A percentile compares a stretch with the other conserved stretches of the same genome.
phyloP scores from a whole-genome alignment of 1,284 basidiomycete genomes.

The Testicularia cyperi region DNA sequence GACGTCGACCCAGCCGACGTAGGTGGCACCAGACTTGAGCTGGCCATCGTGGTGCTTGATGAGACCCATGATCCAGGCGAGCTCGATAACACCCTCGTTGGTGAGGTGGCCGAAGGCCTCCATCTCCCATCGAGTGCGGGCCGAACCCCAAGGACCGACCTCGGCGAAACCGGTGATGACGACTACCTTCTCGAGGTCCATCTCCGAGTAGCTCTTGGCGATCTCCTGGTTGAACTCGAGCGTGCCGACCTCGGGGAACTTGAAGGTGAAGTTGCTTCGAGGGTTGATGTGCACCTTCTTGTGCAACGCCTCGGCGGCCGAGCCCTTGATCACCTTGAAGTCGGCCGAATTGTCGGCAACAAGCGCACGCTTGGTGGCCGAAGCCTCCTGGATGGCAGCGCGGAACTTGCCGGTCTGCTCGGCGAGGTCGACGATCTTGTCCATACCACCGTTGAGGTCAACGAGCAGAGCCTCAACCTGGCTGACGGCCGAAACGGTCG shows the following conservation, averaged over 20 bases:
- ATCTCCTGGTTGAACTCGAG: constrained; percentile 69
- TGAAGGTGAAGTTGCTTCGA: constrained; percentile 94
- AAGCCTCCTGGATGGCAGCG: constrained; percentile 72
- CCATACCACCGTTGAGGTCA: constrained; percentile 75
- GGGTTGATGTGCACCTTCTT: constrained; percentile 91
- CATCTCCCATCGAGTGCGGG: constrained; percentile 93
- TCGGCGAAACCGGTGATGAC: constrained; percentile 96
- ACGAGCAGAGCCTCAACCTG: constrained; percentile 97
- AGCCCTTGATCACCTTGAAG: constrained; percentile 86
- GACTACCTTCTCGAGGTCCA: constrained; percentile 92
- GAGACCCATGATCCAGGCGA: constrained; percentile 98
- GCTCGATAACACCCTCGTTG: constrained; percentile 95
- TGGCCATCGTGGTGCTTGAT: constrained; percentile 98
- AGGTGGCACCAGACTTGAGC: constrained; percentile 74
- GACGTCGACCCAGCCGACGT: constrained; percentile 96
- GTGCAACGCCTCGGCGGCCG: constrained; percentile 86
- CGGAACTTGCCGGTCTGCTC: constrained; percentile 67
- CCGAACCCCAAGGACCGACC: constrained; percentile 97
- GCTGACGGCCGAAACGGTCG: constrained; percentile 98
- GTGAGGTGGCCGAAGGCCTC: constrained; percentile 53
- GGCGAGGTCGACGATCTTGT: constrained; percentile 63
- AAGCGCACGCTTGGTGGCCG: constrained; percentile 87
- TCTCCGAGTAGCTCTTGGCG: constrained; percentile 62
- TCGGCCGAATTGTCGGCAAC: constrained; percentile 91
- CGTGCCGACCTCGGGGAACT: constrained; percentile 74